A percentile compares a stretch with the other conserved stretches of the same genome.
phyloP scores from a whole-genome alignment of 345 rosid genomes.

The Sonneratia alba region DNA sequence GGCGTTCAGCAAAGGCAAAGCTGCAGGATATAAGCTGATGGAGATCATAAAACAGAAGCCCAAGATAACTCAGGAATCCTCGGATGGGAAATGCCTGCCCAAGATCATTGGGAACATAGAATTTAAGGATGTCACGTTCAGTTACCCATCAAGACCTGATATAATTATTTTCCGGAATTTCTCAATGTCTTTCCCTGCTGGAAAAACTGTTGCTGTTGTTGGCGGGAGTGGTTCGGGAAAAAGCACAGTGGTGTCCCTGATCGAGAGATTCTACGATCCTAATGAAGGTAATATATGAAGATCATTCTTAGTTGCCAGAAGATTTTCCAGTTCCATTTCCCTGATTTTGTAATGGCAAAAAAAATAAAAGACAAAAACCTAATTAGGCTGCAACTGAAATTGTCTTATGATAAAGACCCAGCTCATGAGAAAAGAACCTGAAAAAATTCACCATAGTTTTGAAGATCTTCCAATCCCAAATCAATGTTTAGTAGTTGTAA shows the following conservation, averaged over 20 bases:
- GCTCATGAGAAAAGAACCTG: no score
- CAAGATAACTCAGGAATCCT: conserved; percentile 60
- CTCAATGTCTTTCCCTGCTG: conserved; percentile 87
- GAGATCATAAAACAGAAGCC: conserved; percentile 95
- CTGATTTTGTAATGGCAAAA: no score
- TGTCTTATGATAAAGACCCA: no score
- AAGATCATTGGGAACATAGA: conserved; percentile 85
- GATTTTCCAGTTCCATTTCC: no score
- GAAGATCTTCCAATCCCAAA: neutral
- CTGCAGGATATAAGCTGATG: conserved; percentile 94
- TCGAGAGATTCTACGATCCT: conserved; percentile 98
- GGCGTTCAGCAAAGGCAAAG: conserved; percentile 96
- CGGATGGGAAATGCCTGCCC: conserved; percentile 59
- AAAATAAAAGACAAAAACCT: no score
- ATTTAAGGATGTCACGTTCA: conserved; percentile 80
- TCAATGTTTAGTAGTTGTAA: neutral
- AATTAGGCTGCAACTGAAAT: no score
- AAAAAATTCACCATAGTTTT: neutral
- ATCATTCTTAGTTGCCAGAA: no score
- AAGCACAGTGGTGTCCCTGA: conserved; percentile 92
- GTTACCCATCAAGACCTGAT: conserved; percentile 97
- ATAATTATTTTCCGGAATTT: conserved; percentile 79
- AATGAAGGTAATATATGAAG: conserved; percentile 44
- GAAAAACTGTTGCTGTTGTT: conserved; percentile 91
- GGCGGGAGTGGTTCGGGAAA: conserved; percentile 99